Evolutionary conservation across 176 grass and related monocot species (phyloP).

Genomic region (Cocos nucifera): DNA sequence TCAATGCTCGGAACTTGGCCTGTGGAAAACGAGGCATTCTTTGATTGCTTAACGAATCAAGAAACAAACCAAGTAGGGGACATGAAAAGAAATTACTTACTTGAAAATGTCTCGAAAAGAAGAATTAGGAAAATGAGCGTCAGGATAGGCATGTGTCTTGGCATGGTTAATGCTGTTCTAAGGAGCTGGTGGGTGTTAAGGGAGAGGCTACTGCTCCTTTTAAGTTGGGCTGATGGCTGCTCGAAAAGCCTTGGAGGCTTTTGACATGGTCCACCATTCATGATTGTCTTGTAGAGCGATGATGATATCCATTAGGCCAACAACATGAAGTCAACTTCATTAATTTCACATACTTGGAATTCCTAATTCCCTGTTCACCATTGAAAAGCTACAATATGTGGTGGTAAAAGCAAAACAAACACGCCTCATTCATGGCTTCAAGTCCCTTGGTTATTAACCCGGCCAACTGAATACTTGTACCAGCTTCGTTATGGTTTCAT

Average conservation of each 20-base stretch:
- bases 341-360: neutral
- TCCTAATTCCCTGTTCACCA: constrained; percentile 23
- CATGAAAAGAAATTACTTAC: neutral
- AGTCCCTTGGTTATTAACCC: neutral
- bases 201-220: neutral
- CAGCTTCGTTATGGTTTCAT: too few species aligned
- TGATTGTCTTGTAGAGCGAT: neutral
- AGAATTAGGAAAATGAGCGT: neutral
- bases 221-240: neutral
- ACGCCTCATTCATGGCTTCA: neutral
- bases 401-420: constrained; percentile 2
- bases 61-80: neutral
- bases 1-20: constrained; percentile 22
- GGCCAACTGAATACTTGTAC: too few species aligned
- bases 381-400: constrained; percentile 1
- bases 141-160: neutral
- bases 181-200: neutral
- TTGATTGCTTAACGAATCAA: neutral
- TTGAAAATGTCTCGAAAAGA: constrained; percentile 1
- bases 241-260: neutral
- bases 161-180: neutral
- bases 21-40: constrained; percentile 13
- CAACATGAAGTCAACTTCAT: constrained; percentile 11
- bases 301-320: constrained; percentile 3
- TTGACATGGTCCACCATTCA: neutral